Evolutionary conservation across 148 eudicot genomes (phyloP), one percentile per base, ranked within the genome.

Genomic region (Pouteria glomerata): DNA sequence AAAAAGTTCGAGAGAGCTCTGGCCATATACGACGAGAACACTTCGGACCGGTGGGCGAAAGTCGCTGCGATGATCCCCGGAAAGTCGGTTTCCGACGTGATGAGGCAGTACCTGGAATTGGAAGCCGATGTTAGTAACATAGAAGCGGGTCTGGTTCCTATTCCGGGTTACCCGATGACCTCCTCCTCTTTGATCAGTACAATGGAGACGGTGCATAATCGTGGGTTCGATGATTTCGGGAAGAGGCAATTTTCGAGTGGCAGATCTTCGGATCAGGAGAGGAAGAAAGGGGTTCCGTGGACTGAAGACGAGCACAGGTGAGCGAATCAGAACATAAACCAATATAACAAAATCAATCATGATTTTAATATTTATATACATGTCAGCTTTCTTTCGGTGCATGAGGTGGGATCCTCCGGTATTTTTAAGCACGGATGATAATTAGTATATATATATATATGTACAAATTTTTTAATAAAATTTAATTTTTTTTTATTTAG

Each of bases 231-330:
- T 58, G 57, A 14, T 29, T 80, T 74, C 19, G 72, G 79, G 27
- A 86, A 83, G 60, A 81, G 86, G 57, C 59, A n/a, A n/a, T n/a
- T 79, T 65, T 29, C 65, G n/a, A 29, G 77, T 57, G 39, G 76
- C 53, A 80, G 93, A 71, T 65, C 82, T 69, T 73, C 42, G 73
- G 97, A 91, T 18, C 93, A 89, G 8, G 98, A 95, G 61, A 87
- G 96, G 71, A 90, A 86, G 59, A 95, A 95, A 79, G 99, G 99
- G 23, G 82, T 95, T 7, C 97, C 99, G 19, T 95, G 99, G 99
- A 95, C 99, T 39, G 92, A 91, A 73, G 97, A 90, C 39, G 97
- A 95, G 67, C 99, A 95, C 82, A 91, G 92, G 99, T 95, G 66
- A 77, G 11, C n/a, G n/a, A n/a, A n/a, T n/a, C n/a, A n/a, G n/a